Conservation (phyloP, 495 filamentous ascomycete species). For the Apodospora peruviana region DNA sequence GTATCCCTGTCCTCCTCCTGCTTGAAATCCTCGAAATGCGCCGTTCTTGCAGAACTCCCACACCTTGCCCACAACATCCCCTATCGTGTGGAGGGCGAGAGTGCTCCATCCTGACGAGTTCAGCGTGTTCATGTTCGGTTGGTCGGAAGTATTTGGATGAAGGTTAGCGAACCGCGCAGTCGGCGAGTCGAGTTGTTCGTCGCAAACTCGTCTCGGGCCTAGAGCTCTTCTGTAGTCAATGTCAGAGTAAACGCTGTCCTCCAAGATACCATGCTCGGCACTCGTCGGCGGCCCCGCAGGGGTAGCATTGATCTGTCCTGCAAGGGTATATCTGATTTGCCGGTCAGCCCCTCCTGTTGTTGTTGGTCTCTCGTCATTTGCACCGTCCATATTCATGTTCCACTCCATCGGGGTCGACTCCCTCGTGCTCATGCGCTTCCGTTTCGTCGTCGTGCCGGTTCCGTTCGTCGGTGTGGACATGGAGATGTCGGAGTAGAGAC, state of each 20-base stretch:
- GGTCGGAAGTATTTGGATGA: not conserved
- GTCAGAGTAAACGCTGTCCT: slow-evolving; percentile 51
- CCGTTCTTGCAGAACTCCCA: slow-evolving; percentile 74
- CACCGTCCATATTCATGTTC: slow-evolving; percentile 26
- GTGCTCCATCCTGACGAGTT: slow-evolving; percentile 37
- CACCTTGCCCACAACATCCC: slow-evolving; percentile 66
- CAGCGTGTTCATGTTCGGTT: not conserved
- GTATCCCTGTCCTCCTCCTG: slow-evolving; percentile 73
- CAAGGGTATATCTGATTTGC: slow-evolving; percentile 41
- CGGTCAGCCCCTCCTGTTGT: slow-evolving; percentile 14
- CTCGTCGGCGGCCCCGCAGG: slow-evolving; percentile 44
- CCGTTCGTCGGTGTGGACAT: slow-evolving; percentile 17
- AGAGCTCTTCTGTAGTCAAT: slow-evolving; percentile 46
- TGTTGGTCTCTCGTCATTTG: slow-evolving; percentile 14
- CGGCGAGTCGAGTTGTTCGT: slow-evolving; percentile 24
- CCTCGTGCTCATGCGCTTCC: slow-evolving; percentile 32
- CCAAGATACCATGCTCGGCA: slow-evolving; percentile 40
- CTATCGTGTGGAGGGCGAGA: slow-evolving; percentile 38
- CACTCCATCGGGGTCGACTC: slow-evolving; percentile 28
- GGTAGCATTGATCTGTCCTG: slow-evolving; percentile 57
- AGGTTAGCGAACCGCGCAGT: slow-evolving; percentile 4
- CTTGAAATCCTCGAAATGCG: slow-evolving; percentile 77
- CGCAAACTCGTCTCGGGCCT: slow-evolving; percentile 27
- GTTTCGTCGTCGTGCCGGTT: slow-evolving; percentile 26
- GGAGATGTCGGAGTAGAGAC: slow-evolving; percentile 37